Evolutionary conservation across 805 yeast species (phyloP), one percentile per base, ranked within the genome.

Genomic region (Pichia scutulata): DNA sequence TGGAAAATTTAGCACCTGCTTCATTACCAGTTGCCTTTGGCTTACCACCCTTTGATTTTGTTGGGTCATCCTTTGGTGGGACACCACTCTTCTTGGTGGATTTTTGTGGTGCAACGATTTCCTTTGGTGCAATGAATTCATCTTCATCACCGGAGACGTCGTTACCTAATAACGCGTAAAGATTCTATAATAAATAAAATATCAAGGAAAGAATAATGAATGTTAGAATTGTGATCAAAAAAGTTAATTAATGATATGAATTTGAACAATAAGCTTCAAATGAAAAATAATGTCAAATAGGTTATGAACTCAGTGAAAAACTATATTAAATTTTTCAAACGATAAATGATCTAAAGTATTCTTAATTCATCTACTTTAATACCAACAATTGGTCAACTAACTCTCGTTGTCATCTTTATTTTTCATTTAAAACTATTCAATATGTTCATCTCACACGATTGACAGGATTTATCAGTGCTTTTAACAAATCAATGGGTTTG

Each of bases 11-110:
- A 70, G 82, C 72, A 56, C 95, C 96, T 62, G 89, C 95, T 66
- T 89, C 96, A 77, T 88, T 89, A 71, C 93, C 95, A 61, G 88
- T 72, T 43, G 81, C 89, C 62, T 86, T 70, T 52, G 84, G 74
- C 70, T 77, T 77, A 65, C 83, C 75, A 74, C 73, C 74, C 71
- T 84, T 81, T 60, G 95, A 89, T 71, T 75, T 83, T 61, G 87
- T 72, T 68, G 88, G 83, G 76, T 83, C 84, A 57, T 93, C 89
- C 58, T 84, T 77, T 60, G 90, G 78, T 54, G 93, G 81, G 55
- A 74, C 82, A 67, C 87, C 96, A 55, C 82, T 70, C 79, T 90
- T 90, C 81, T 86, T 89, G 66, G 93, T 83, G 55, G 95, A 82
- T 61, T 92, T 83, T 72, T 72, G 72, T 75, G 82, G 79, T 81